Conservation (phyloP, 2,329 filamentous ascomycete genomes). For the Acrocalymma vagum region DNA sequence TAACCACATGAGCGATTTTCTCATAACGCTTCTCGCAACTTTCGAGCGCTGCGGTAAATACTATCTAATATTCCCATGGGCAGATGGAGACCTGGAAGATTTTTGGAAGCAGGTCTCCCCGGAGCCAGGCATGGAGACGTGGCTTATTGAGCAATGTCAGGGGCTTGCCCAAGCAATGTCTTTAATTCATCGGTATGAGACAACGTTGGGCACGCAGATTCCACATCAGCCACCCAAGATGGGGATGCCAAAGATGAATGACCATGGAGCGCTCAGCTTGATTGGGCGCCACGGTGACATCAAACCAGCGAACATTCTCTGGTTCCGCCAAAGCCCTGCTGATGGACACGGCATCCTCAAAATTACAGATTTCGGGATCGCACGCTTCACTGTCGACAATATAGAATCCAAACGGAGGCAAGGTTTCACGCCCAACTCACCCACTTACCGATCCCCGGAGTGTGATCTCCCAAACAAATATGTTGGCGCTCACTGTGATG, state of each 20-base stretch:
- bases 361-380: constrained; percentile 44
- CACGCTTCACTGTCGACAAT: constrained; percentile 10
- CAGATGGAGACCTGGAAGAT: constrained; percentile 9
- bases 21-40: constrained; percentile 5
- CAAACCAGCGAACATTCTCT: constrained; percentile 49
- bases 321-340: constrained; percentile 20
- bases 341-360: constrained; percentile 24
- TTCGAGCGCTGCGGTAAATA: not conserved
- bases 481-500: constrained; percentile 45
- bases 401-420: too few species aligned
- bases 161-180: constrained; percentile 12
- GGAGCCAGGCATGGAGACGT: not conserved
- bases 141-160: constrained; percentile 8
- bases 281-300: constrained; percentile 46
- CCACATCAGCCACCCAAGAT: not conserved
- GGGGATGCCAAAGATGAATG: not conserved
- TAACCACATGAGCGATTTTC: constrained; percentile 1
- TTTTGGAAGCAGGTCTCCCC: constrained; percentile 1
- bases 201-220: constrained; percentile 2
- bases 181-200: constrained; percentile 7
- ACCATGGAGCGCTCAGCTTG: too few species aligned
- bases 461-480: constrained; percentile 24
- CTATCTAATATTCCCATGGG: constrained; percentile 16
- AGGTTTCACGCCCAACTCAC: constrained; percentile 1
- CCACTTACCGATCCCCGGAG: constrained; percentile 53